A percentile compares a stretch with the other conserved stretches of the same genome.
Conservation (phyloP, 805 yeast species). For the Torulaspora gathmanii region DNA sequence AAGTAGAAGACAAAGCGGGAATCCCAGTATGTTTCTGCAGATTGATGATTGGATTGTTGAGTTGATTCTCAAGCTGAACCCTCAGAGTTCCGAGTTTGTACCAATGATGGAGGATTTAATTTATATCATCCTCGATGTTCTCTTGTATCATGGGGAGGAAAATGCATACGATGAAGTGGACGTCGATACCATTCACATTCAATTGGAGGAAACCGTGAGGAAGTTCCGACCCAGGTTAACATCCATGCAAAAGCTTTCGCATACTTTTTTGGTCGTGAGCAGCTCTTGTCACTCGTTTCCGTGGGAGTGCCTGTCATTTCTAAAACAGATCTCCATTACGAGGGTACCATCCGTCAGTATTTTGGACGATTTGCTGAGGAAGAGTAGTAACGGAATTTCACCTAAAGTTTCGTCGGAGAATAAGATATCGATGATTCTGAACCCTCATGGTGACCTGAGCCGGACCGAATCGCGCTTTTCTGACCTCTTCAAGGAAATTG, state of each 20-base stretch:
- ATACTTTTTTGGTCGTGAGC: slow-evolving; percentile 67
- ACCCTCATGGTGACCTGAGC: slow-evolving; percentile 75
- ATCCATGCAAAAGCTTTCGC: slow-evolving; percentile 35
- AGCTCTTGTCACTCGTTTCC: slow-evolving; percentile 67
- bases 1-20: slow-evolving; percentile 38
- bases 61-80: slow-evolving; percentile 47
- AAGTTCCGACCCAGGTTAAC: slow-evolving; percentile 24
- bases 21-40: slow-evolving; percentile 29
- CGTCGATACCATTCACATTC: slow-evolving; percentile 49
- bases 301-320: slow-evolving; percentile 76
- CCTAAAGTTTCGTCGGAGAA: slow-evolving; percentile 23
- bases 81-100: slow-evolving; percentile 17
- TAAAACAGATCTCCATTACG: slow-evolving; percentile 54
- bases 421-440: slow-evolving; percentile 60
- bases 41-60: slow-evolving; percentile 47
- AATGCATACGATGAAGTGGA: slow-evolving; percentile 65
- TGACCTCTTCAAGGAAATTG: slow-evolving; percentile 36
- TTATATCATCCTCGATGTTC: slow-evolving; percentile 54
- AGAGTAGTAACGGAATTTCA: slow-evolving; percentile 11
- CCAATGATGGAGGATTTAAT: slow-evolving; percentile 58
- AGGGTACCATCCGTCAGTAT: slow-evolving; percentile 65
- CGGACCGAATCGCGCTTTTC: slow-evolving; percentile 60
- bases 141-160: slow-evolving; percentile 58
- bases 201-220: slow-evolving; percentile 45
- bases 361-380: slow-evolving; percentile 39